Conservation (phyloP, 768 basidiomycete genomes). For the Lactarius vividus region DNA sequence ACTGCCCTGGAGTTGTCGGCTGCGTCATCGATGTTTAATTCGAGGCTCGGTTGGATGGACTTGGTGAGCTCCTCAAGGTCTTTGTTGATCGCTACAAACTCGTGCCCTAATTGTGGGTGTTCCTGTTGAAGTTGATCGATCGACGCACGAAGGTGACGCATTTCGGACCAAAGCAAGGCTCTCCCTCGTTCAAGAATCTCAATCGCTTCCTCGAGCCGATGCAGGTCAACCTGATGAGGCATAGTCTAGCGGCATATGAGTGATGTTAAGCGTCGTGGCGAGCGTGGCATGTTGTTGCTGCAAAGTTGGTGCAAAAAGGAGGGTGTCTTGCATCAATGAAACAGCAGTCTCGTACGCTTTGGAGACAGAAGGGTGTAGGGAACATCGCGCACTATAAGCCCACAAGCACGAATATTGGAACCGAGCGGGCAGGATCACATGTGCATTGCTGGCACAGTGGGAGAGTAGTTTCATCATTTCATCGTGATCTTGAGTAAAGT, state of each 20-base stretch:
- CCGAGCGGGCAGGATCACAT: background rate
- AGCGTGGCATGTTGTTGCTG: background rate
- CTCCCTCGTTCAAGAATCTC: background rate
- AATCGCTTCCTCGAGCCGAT: background rate
- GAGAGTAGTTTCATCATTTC: background rate
- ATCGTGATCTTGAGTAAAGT: background rate
- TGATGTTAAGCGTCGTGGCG: fast-evolving
- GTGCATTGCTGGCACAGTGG: background rate
- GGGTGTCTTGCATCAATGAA: background rate
- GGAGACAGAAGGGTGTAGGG: background rate
- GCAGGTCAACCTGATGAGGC: background rate
- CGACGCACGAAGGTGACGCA: no score
- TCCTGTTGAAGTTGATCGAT: no score
- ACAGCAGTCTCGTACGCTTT: background rate
- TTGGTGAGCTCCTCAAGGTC: no score
- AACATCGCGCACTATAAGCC: background rate
- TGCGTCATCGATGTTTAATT: no score
- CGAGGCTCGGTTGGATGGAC: no score
- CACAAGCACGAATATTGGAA: background rate
- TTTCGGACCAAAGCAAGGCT: background rate
- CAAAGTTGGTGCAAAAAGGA: background rate
- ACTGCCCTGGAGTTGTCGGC: no score
- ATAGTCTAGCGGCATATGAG: background rate
- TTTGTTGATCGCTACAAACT: no score
- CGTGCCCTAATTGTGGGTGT: no score